Percentiles rank a stretch among this genome's conserved stretches.
phyloP scores from a whole-genome alignment of 768 basidiomycete genomes.

The Gloeopeniophorella convolvens region DNA sequence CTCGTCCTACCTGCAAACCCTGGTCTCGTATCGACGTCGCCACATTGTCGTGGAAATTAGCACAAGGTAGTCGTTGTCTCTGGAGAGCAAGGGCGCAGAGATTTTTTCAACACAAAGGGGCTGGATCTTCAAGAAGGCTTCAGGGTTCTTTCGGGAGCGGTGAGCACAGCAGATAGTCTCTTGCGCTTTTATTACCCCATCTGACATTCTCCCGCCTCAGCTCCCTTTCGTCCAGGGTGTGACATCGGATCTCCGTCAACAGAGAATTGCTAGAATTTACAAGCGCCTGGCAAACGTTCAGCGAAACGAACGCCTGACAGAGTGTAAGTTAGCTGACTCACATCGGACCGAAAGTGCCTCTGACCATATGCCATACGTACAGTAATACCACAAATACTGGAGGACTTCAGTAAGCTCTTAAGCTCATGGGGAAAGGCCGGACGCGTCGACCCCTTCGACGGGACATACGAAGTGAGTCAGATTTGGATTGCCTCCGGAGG shows the following conservation, averaged over 20 bases:
- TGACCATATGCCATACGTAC: conserved; percentile 18
- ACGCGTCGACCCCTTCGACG: conserved; percentile 64
- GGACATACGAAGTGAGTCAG: conserved; percentile 54
- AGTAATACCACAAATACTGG: conserved; percentile 63
- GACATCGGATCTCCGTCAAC: conserved; percentile 60
- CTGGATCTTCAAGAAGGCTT: conserved; percentile 77
- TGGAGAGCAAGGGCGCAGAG: conserved; percentile 60
- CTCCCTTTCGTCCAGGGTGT: conserved; percentile 73
- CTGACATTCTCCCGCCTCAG: conserved; percentile 30
- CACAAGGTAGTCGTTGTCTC: conserved; percentile 72
- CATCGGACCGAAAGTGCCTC: conserved; percentile 7
- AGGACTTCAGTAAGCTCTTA: conserved; percentile 57
- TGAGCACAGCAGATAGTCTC: conserved; percentile 29
- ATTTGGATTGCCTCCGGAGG: too few species aligned
- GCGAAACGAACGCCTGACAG: conserved; percentile 51
- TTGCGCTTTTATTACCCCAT: neutral
- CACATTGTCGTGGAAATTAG: conserved; percentile 33
- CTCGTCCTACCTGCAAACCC: conserved; percentile 3
- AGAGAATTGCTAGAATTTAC: conserved; percentile 58
- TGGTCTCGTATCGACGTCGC: conserved; percentile 5
- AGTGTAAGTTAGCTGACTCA: conserved; percentile 41
- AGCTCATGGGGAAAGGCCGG: conserved; percentile 60
- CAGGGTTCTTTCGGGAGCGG: conserved; percentile 72
- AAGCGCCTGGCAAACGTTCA: conserved; percentile 63
- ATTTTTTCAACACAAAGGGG: conserved; percentile 63